Conservation (phyloP, 805 yeast species). For the Saccharomycopsis olivae region DNA sequence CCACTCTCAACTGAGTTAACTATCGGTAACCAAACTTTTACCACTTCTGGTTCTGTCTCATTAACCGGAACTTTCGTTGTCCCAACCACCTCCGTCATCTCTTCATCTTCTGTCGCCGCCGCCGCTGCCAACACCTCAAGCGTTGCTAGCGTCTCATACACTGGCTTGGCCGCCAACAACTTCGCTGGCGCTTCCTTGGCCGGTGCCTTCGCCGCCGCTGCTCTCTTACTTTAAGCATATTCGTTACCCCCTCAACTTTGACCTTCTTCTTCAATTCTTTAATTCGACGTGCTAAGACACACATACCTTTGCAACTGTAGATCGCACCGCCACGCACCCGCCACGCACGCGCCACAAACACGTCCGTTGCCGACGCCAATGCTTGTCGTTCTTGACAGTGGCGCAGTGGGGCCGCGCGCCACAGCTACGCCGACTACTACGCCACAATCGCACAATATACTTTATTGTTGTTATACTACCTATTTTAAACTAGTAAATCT, state of each 20-base stretch:
- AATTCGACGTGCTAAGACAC: neutral
- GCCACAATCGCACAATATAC: too few relatives aligned
- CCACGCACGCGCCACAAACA: too few relatives aligned
- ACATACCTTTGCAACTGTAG: too few relatives aligned
- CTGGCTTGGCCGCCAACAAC: constrained; percentile 2
- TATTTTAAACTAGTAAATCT: constrained; percentile 40
- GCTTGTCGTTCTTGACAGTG: too few relatives aligned
- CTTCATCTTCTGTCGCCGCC: constrained; percentile 5
- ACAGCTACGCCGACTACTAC: too few relatives aligned
- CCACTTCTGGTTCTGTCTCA: constrained; percentile 14
- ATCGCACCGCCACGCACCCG: too few relatives aligned
- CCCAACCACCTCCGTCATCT: constrained; percentile 1
- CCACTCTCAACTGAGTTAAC: constrained; percentile 16
- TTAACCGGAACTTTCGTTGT: neutral
- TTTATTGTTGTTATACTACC: neutral
- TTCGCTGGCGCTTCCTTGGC: constrained; percentile 5
- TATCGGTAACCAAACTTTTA: constrained; percentile 3
- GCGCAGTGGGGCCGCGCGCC: too few relatives aligned
- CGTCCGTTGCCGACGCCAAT: too few relatives aligned
- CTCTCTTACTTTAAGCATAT: constrained; percentile 12
- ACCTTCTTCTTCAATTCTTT: neutral
- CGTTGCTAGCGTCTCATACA: constrained; percentile 1
- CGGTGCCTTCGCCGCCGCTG: constrained; percentile 11
- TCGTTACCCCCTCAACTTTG: neutral
- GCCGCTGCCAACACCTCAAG: constrained; percentile 2